These are phyloP conservation scores for Xanthoparmelia taractica DNA, from an alignment of 495 filamentous ascomycete species.

Conservation along the genomic window DNA sequence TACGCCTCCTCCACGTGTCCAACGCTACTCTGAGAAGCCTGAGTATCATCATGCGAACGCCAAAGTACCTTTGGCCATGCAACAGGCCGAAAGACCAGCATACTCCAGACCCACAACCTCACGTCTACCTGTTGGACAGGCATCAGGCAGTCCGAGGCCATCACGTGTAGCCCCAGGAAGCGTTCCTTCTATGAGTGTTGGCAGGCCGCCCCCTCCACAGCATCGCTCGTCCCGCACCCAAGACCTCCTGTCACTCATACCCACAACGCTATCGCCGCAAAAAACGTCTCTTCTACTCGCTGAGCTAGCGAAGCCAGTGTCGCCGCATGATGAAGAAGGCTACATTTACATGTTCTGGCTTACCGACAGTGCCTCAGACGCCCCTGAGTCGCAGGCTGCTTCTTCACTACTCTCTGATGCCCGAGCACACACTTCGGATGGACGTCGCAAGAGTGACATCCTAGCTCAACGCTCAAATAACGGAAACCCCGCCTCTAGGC, in stretches of 20 bases:
- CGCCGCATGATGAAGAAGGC: conserved; percentile 68
- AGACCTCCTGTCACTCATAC: conserved; percentile 57
- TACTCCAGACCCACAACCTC: not conserved
- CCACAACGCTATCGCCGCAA: conserved; percentile 51
- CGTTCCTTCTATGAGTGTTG: not conserved
- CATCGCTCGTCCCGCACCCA: conserved; percentile 42
- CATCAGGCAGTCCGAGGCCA: conserved; percentile 5
- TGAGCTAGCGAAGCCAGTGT: conserved; percentile 79
- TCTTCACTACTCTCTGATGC: conserved; percentile 46
- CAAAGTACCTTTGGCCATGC: not conserved
- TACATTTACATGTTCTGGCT: conserved; percentile 99
- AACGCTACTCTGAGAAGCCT: not conserved
- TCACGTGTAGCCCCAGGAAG: not conserved
- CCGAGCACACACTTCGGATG: conserved; percentile 31
- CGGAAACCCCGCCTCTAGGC: not conserved
- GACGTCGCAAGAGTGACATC: conserved; percentile 55
- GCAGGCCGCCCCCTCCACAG: conserved; percentile 29
- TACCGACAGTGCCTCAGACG: conserved; percentile 35
- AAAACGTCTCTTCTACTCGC: conserved; percentile 57
- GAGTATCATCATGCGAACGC: not conserved
- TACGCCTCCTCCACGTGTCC: conserved; percentile 17
- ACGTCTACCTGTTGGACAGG: not conserved
- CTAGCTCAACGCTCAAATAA: conserved; percentile 28
- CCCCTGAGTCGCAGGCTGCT: conserved; percentile 51
- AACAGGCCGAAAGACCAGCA: not conserved